Evolutionary conservation across 352 stramenopile species (phyloP).

Genomic region (Globisporangium lucens): DNA sequence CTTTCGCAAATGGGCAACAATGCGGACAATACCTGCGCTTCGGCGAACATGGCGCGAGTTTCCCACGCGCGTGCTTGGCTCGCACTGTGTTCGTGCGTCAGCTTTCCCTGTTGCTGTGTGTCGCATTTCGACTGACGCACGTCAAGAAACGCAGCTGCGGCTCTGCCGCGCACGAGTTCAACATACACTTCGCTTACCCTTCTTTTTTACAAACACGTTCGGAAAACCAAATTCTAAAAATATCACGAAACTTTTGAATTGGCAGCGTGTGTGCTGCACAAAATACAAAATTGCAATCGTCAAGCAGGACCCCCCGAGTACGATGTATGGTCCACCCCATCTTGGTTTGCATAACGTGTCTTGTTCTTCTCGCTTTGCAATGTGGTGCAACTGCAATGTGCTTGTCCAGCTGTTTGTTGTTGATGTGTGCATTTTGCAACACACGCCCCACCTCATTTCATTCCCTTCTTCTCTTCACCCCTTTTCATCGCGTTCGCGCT

Average conservation of each 20-base stretch:
- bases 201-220: background rate
- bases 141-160: constrained; percentile 2
- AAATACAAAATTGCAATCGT: too few species aligned
- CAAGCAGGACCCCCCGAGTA: too few species aligned
- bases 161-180: background rate
- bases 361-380: too few species aligned
- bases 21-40: constrained; percentile 4
- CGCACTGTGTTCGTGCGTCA: background rate
- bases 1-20: background rate
- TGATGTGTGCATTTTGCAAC: too few species aligned
- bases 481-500: background rate
- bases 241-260: background rate
- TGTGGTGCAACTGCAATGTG: too few species aligned
- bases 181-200: background rate
- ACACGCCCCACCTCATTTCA: background rate
- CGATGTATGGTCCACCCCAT: too few species aligned
- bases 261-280: too few species aligned
- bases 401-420: too few species aligned
- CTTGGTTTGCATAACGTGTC: too few species aligned
- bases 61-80: background rate
- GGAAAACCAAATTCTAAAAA: background rate
- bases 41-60: background rate
- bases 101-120: background rate
- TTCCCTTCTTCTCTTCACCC: background rate
- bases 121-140: background rate